Base-by-base conservation (phyloP, 1,284 basidiomycete genomes). In the Ceratobasidium sp. region DNA sequence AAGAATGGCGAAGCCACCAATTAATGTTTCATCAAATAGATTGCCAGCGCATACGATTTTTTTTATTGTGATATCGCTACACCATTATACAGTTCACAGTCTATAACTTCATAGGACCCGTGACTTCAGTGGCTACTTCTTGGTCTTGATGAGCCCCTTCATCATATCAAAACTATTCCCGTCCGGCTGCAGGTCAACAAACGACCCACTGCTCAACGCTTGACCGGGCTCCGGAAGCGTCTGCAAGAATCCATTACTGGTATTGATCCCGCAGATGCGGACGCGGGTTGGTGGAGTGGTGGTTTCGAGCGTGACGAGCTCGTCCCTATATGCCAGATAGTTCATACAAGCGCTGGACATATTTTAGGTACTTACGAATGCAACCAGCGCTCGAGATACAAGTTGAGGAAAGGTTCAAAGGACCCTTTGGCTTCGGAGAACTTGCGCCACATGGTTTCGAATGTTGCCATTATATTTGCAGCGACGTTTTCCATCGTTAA, bases 141-240 rank as follows among this genome's bases (percentile, higher is more conserved):
- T 93, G 24, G 85, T 82, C 83, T 86, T 89, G 80, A 99, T 96
- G 81, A 99, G 83, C 37, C 95, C 94, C 68, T 90, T 88, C 90
- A 98, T 93, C 80, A 98, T 86, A 82, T 98, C 97, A 79, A 99
- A 98, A 80, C 93, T 94, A 81, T 99, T 99, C 37, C 96, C 95
- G 80, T 98, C 96, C 1, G 97, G 98, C 82, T 98, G 97, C 24
- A 90, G 80, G 79, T 90, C 88, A 53, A 89, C 84, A 66, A 81
- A 86, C 59, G 80, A 78, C 37, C 76, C 61, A 77, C 72, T 74
- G 78, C 62, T 78, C 82, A 80, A 84, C 37, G 81, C 84, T 41
- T 61, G 59, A 58, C 80, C 81, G 34, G 83, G 81, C 76, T 90
- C 86, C 0, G 91, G 90, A 11, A 94, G 82, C 1, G 96, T 97